Evolutionary conservation across 257 asterid species (phyloP), one percentile per base, ranked within the genome.

Genomic region (Avicennia marina): DNA sequence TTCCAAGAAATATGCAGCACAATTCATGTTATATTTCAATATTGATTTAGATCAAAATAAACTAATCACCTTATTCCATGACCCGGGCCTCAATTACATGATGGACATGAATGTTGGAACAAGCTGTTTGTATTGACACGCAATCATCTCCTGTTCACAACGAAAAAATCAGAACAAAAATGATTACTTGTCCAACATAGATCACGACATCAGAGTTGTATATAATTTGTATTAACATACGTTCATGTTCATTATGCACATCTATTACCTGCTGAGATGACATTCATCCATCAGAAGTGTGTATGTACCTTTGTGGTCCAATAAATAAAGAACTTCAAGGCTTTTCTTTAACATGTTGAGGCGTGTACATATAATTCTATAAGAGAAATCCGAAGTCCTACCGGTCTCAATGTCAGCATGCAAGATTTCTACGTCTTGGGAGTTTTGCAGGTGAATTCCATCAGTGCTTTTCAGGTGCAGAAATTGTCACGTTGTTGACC

Each of bases 101-200:
- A 68, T 89, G 96, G 15, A 81, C 72, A 66, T 73, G 82, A 33
- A 85, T 62, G 61, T 85, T 77, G 62, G 78, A 75, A 51, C 95
- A 89, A 41, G 95, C 96, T 16, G 95, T 85, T 69, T 89, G 96
- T 58, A 89, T 83, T 2, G 96, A 89, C 25, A 89, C 82, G 63
- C 96, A 89, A 49, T 89, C 96, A 56, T 89, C 96, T 27, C 96
- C 96, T 89, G 78, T 20, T 13, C 42, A 46, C 21, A 40, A 52
- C 9, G 13, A 32, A 21, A 58, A 47, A 47, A 55, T 63, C 36
- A 61, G 57, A 45, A 13, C 16, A 53, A 32, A 25, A 58, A 43
- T 22, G n/a, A 32, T 40, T 17, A 15, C 16, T 11, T 26, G n/a
- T 18, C 34, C n/a, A n/a, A n/a, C n/a, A n/a, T n/a, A n/a, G n/a